These are phyloP conservation scores for Stemphylium vesicarium DNA, from an alignment of 2,329 filamentous ascomycete species.

Conservation along the genomic window DNA sequence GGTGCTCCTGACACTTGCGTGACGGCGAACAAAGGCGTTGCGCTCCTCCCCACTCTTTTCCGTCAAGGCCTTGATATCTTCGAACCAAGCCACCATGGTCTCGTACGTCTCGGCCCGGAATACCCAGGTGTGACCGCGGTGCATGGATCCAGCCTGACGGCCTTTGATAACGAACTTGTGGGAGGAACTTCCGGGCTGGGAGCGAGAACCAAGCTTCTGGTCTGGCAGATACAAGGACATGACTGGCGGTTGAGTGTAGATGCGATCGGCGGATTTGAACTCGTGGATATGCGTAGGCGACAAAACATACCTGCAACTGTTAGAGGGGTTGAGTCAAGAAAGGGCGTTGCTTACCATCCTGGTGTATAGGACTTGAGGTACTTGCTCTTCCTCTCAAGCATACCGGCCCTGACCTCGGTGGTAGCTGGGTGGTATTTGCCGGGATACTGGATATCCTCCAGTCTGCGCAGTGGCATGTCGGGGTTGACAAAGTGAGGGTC, in stretches of 20 bases:
- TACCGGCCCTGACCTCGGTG: slow-evolving; percentile 84
- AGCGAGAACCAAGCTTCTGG: slow-evolving; percentile 94
- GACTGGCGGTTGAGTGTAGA: slow-evolving; percentile 78
- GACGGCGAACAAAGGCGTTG: slow-evolving; percentile 82
- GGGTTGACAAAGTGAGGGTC: slow-evolving; percentile 90
- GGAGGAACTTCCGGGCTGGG: slow-evolving; percentile 78
- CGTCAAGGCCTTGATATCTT: slow-evolving; percentile 88
- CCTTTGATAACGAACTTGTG: slow-evolving; percentile 99
- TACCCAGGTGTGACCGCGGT: slow-evolving; percentile 76
- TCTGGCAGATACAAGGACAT: slow-evolving; percentile 97
- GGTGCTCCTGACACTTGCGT: slow-evolving; percentile 77
- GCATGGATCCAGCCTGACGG: slow-evolving; percentile 89
- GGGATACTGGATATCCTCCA: slow-evolving; percentile 87
- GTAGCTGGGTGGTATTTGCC: slow-evolving; percentile 85
- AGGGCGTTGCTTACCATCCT: slow-evolving; percentile 72
- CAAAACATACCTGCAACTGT: slow-evolving; percentile 77
- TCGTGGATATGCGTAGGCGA: slow-evolving; percentile 97
- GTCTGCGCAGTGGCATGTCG: slow-evolving; percentile 74
- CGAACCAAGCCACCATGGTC: slow-evolving; percentile 97
- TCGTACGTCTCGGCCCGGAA: slow-evolving; percentile 76
- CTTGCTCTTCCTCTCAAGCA: slow-evolving; percentile 97
- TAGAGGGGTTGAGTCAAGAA: slow-evolving; percentile 3
- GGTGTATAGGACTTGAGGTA: slow-evolving; percentile 97
- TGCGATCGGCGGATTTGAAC: slow-evolving; percentile 97
- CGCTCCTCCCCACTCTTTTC: slow-evolving; percentile 89